Evolutionary conservation across 2,329 filamentous ascomycete genomes (phyloP).

Genomic region (Cladosporium oxysporum): DNA sequence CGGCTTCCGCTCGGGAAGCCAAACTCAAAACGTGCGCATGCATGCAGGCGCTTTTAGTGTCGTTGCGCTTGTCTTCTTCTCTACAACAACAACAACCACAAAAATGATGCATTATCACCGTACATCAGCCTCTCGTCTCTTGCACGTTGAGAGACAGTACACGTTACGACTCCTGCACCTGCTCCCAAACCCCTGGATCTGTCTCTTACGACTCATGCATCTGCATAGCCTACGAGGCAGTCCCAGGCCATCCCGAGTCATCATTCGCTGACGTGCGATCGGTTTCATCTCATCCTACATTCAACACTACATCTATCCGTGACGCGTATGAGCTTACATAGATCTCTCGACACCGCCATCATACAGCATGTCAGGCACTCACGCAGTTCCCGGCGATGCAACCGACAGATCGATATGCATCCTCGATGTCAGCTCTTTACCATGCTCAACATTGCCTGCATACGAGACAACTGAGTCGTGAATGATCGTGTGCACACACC

Average conservation of each 20-base stretch:
- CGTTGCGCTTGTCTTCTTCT: not conserved
- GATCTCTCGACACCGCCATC: not conserved
- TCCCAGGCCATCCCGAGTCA: not conserved
- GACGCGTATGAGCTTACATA: not conserved
- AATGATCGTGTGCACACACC: not conserved
- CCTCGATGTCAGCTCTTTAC: not conserved
- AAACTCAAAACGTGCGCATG: not conserved
- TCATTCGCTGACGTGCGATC: slow-evolving; percentile 9
- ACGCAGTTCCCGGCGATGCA: not conserved
- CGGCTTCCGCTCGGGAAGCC: not conserved
- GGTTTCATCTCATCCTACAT: slow-evolving; percentile 3
- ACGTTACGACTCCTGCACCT: not conserved
- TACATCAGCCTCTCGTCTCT: not conserved
- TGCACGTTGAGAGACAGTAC: not conserved
- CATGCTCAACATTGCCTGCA: not conserved
- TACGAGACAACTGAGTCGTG: not conserved
- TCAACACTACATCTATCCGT: not conserved
- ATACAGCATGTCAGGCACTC: not conserved
- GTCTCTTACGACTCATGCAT: not conserved
- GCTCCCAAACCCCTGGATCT: not conserved
- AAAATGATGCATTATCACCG: not conserved
- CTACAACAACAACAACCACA: not conserved
- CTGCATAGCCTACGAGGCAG: not conserved
- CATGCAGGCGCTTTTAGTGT: not conserved
- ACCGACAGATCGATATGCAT: not conserved